Percentiles rank a stretch among this genome's conserved stretches.
Evolutionary conservation across 495 filamentous ascomycete genomes (phyloP).

Genomic region (Aspergillus bertholletiae): DNA sequence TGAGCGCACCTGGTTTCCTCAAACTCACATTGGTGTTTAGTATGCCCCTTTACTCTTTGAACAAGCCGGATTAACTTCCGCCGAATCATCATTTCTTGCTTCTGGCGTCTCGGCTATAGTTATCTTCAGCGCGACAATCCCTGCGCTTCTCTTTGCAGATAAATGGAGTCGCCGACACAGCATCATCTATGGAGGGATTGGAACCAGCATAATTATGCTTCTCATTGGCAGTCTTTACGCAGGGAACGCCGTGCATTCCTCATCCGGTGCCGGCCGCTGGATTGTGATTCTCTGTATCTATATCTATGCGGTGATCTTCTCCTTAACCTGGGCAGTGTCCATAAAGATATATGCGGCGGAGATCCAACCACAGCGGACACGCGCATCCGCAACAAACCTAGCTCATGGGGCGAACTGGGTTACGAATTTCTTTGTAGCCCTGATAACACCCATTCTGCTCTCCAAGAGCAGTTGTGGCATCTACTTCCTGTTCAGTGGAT

Average conservation of each 20-base stretch:
- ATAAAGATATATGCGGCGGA: conserved; percentile 53
- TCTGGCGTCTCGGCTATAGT: conserved; percentile 51
- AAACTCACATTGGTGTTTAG: conserved; percentile 16
- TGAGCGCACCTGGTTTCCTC: too few relatives aligned
- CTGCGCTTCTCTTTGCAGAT: conserved; percentile 52
- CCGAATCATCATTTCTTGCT: conserved; percentile 49
- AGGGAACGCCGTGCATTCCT: conserved; percentile 39
- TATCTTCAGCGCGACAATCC: conserved; percentile 48
- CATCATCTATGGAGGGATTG: conserved; percentile 53
- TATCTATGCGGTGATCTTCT: conserved; percentile 39
- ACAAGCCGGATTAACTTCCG: conserved; percentile 48
- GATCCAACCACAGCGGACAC: conserved; percentile 52
- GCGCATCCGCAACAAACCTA: conserved; percentile 48
- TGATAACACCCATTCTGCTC: conserved; percentile 60
- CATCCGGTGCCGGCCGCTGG: conserved; percentile 48
- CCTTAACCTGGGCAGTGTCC: conserved; percentile 50
- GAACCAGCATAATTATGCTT: conserved; percentile 41
- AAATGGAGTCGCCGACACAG: conserved; percentile 59
- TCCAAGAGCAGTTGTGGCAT: conserved; percentile 51
- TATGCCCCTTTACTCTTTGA: conserved; percentile 52
- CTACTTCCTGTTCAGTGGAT: conserved; percentile 59
- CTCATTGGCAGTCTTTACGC: conserved; percentile 52
- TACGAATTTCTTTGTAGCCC: conserved; percentile 61
- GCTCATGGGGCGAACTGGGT: conserved; percentile 50
- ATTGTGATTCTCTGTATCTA: conserved; percentile 41